These are phyloP conservation scores for Porodaedalea pini DNA, from an alignment of 1,284 basidiomycete species.

Conservation along the genomic window DNA sequence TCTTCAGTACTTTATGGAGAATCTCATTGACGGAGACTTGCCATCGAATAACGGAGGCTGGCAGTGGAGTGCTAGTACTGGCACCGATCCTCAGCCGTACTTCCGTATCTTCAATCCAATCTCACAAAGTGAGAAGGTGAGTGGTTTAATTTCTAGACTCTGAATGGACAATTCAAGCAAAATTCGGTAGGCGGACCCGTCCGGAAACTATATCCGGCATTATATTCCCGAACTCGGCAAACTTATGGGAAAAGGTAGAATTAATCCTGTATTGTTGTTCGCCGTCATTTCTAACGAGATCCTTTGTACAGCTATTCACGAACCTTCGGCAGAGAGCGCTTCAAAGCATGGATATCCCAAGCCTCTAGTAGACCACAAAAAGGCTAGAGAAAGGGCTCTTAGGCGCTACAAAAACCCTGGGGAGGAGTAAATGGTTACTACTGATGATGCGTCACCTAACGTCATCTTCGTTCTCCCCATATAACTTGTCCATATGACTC, in stretches of 20 bases:
- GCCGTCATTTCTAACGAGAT: constrained; percentile 23
- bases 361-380: constrained; percentile 79
- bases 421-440: constrained; percentile 6
- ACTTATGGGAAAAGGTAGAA: constrained; percentile 65
- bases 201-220: constrained; percentile 81
- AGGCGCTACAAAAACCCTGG: constrained; percentile 81
- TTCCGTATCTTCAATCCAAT: constrained; percentile 81
- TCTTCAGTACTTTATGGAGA: constrained; percentile 80
- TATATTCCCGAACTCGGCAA: constrained; percentile 85
- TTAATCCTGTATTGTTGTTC: not conserved
- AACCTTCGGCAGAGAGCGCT: constrained; percentile 56
- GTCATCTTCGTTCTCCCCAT: too few relatives aligned
- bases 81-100: constrained; percentile 83
- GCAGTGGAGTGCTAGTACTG: constrained; percentile 80
- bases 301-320: constrained; percentile 54
- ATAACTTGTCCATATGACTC: too few relatives aligned
- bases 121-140: constrained; percentile 55
- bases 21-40: constrained; percentile 84
- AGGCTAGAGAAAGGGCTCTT: constrained; percentile 73
- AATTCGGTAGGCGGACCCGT: constrained; percentile 60
- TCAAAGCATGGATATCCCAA: constrained; percentile 78
- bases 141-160: not conserved
- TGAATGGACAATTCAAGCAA: constrained; percentile 21
- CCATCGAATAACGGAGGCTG: constrained; percentile 88
- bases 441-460: too few relatives aligned